These are phyloP conservation scores for Adenanthera pavonina DNA, from an alignment of 306 rosid genomes.

Conservation along the genomic window DNA sequence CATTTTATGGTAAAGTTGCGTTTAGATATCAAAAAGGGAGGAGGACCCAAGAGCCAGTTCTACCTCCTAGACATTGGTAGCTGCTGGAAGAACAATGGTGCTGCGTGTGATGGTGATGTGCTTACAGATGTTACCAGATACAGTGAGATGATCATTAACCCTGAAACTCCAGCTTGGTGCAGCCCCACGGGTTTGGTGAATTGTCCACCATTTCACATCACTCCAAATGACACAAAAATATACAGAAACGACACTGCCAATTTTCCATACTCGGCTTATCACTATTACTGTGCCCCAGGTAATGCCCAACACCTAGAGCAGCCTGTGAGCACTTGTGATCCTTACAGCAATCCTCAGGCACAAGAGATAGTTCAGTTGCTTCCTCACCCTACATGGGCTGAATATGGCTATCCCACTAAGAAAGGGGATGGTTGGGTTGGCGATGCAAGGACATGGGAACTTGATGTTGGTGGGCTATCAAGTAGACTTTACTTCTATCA, in stretches of 20 bases:
- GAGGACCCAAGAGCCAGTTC: slow-evolving; percentile 77
- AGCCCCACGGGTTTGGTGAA: slow-evolving; percentile 41
- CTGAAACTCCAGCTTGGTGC: slow-evolving; percentile 66
- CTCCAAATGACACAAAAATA: slow-evolving; percentile 52
- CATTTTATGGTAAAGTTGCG: slow-evolving; percentile 62
- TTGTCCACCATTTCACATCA: slow-evolving; percentile 69
- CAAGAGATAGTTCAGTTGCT: slow-evolving; percentile 70
- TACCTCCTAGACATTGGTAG: slow-evolving; percentile 68
- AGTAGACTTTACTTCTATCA: slow-evolving; percentile 64
- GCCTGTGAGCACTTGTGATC: slow-evolving; percentile 58
- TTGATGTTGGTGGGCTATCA: slow-evolving; percentile 69
- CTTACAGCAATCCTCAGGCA: slow-evolving; percentile 73
- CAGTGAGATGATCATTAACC: slow-evolving; percentile 71
- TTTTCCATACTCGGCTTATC: slow-evolving; percentile 68
- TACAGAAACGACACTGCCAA: slow-evolving; percentile 58
- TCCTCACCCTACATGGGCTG: slow-evolving; percentile 54
- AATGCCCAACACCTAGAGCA: slow-evolving; percentile 54
- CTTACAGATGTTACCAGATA: slow-evolving; percentile 67
- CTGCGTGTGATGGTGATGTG: slow-evolving; percentile 56
- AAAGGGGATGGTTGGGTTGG: slow-evolving; percentile 69
- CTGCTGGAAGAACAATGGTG: slow-evolving; percentile 79
- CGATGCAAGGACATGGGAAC: slow-evolving; percentile 70
- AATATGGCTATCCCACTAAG: slow-evolving; percentile 59
- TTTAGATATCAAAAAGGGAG: slow-evolving; percentile 59
- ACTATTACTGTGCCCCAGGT: slow-evolving; percentile 69